These are phyloP conservation scores for Mitragyna speciosa DNA, from an alignment of 257 asterid genomes.

Conservation along the genomic window DNA sequence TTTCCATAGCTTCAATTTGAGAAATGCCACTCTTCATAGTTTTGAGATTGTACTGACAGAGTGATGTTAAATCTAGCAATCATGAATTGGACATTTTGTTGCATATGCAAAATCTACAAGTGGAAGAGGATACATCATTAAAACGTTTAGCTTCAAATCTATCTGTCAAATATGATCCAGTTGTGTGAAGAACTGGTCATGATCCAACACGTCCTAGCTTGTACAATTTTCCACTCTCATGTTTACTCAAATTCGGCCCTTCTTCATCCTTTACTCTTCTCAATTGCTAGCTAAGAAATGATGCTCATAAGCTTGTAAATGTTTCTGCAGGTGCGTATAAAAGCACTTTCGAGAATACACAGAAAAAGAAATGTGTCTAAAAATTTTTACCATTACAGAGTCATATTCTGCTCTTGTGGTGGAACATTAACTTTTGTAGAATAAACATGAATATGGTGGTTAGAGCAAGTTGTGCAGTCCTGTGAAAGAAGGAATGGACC, in stretches of 20 bases:
- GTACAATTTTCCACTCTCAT: slow-evolving; percentile 4
- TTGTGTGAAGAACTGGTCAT: neutral
- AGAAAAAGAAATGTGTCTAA: neutral
- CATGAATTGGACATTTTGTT: neutral
- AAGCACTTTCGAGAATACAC: neutral
- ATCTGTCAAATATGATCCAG: slow-evolving; percentile 1
- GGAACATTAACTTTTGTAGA: neutral
- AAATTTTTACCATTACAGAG: neutral
- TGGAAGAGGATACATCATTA: neutral
- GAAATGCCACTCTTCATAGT: neutral
- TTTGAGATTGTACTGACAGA: neutral
- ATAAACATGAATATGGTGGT: neutral
- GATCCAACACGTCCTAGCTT: neutral
- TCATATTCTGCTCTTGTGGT: neutral
- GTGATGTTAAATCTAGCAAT: too few species aligned
- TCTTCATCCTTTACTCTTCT: neutral
- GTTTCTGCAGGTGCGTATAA: neutral
- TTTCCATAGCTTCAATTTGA: neutral
- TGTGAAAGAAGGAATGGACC: neutral
- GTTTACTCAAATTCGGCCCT: neutral
- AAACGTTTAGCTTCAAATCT: neutral
- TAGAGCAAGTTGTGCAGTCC: neutral
- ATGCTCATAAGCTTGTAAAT: neutral
- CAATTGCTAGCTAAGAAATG: neutral
- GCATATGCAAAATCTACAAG: neutral